Evolutionary conservation across 176 grass and related monocot species (phyloP), one percentile per base, ranked within the genome.

Genomic region (Avena insularis): DNA sequence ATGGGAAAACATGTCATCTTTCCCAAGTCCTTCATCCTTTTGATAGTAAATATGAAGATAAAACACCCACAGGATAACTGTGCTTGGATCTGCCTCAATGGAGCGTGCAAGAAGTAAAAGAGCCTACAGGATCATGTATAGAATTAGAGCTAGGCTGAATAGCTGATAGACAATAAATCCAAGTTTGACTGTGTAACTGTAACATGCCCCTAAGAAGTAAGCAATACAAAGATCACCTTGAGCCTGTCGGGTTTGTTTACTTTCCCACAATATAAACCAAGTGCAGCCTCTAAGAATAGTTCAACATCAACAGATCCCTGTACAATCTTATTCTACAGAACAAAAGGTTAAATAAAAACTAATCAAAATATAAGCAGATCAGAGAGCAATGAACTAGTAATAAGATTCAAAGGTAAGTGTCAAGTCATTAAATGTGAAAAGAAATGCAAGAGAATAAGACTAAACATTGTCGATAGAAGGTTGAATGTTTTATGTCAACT

Each of bases 1-100:
- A 87, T 96, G 63, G 21, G 89, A 90, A 88, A 99, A 96, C 92
- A 96, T 96, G 81, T 99, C 97, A 86, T 99, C 97, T 81, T 96
- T 96, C 46, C 92, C 94, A 75, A 96, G 89, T 79, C 88, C 89
- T 81, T 90, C 95, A 85, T 94, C 89, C 82, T 99, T 99, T 83
- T 87, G 87, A 79, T 96, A 96, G 80, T 96, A 96, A 89, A 96
- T 91, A 80, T 96, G 92, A 78, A 99, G 92, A 93, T 99, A 99
- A 84, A 99, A 88, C 71, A 99, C 85, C 97, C 97, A 99, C 74
- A 96, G 77, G 51, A 90, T 82, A 69, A 86, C 87, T 68, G 89
- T 94, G 75, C 88, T 93, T 86, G 94, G 97, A 87, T 93, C 82
- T 74, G 87, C 86, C 85, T 99, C 97, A 83, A 99, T 91, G 60